These are phyloP conservation scores for Phytopythium aichiense DNA, from an alignment of 352 stramenopile genomes.

Conservation along the genomic window DNA sequence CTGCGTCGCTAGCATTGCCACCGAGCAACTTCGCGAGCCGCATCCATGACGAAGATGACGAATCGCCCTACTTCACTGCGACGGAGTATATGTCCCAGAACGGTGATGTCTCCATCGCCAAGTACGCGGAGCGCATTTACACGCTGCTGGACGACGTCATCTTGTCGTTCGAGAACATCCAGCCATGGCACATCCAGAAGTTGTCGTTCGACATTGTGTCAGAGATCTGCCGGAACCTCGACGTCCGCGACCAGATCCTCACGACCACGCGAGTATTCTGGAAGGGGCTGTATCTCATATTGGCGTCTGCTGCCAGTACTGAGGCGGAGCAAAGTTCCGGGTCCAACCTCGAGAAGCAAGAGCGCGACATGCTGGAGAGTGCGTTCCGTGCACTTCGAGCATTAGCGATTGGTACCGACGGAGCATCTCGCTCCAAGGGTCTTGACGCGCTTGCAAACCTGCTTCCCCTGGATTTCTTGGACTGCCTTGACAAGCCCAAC, in stretches of 20 bases:
- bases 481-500: constrained; percentile 62
- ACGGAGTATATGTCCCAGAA: constrained; percentile 43
- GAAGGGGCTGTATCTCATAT: constrained; percentile 73
- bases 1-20: constrained; percentile 3
- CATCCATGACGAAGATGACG: constrained; percentile 38
- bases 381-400: constrained; percentile 61
- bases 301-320: constrained; percentile 57
- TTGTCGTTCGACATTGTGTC: constrained; percentile 72
- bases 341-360: constrained; percentile 41
- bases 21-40: constrained; percentile 34
- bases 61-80: constrained; percentile 48
- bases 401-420: constrained; percentile 51
- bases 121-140: constrained; percentile 46
- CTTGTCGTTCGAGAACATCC: constrained; percentile 66
- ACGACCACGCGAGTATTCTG: constrained; percentile 66
- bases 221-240: constrained; percentile 47
- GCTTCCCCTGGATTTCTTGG: constrained; percentile 68
- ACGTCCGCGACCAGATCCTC: constrained; percentile 65
- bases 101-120: constrained; percentile 21
- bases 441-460: constrained; percentile 65
- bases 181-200: constrained; percentile 75
- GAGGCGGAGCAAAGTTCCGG: constrained; percentile 12
- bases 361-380: constrained; percentile 71
- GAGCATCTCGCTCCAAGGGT: constrained; percentile 42
- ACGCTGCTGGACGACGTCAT: constrained; percentile 62